phyloP scores from a whole-genome alignment of 257 asterid species.

The Solanum piurae region DNA sequence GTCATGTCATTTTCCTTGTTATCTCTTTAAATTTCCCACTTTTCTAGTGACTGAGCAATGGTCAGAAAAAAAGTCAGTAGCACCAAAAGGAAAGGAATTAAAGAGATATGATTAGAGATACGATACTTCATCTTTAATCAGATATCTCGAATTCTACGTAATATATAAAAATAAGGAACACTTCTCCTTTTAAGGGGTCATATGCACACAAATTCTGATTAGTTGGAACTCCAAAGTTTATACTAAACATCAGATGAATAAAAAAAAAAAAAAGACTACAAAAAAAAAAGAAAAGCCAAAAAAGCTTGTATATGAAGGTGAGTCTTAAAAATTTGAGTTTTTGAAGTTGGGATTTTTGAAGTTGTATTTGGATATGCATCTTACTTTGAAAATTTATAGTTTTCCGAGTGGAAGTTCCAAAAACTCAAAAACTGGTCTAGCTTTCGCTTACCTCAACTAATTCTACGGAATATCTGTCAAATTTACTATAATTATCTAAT shows the following conservation, averaged over 20 bases:
- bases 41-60: not conserved
- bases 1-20: not conserved
- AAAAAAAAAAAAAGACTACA: not conserved
- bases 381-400: too few relatives aligned
- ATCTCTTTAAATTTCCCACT: not conserved
- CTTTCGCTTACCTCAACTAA: not conserved
- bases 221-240: not conserved
- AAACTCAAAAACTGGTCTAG: not conserved
- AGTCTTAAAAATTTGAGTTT: not conserved
- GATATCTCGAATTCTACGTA: not conserved
- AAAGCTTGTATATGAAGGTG: not conserved
- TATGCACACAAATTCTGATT: not conserved
- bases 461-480: too few relatives aligned
- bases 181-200: not conserved
- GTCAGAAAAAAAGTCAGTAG: not conserved
- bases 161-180: not conserved
- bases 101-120: not conserved
- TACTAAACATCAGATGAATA: not conserved
- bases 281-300: too few relatives aligned
- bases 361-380: too few relatives aligned
- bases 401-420: rapidly evolving
- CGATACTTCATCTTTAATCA: not conserved
- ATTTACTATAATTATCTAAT: not conserved
- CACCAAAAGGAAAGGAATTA: not conserved
- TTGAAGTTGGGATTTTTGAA: not conserved